phyloP scores from a whole-genome alignment of 805 yeast species.

The Metschnikowia santaceciliae region DNA sequence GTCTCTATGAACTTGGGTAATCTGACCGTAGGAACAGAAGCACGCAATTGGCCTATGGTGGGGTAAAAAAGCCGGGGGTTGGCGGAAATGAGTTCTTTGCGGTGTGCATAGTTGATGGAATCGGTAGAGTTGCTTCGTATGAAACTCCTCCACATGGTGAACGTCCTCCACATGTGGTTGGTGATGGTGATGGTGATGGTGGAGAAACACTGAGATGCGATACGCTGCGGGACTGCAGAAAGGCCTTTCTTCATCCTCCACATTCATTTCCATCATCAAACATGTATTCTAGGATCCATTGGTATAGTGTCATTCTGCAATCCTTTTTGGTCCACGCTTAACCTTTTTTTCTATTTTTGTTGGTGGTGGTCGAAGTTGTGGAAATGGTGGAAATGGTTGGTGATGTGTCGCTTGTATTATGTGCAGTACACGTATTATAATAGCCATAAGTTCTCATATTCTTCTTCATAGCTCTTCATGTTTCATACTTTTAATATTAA shows the following conservation, averaged over 20 bases:
- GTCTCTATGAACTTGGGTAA: slow-evolving; percentile 36
- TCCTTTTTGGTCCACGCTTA: no score
- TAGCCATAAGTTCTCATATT: no score
- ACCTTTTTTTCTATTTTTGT: no score
- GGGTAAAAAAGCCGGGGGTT: slow-evolving; percentile 15
- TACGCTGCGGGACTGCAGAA: no score
- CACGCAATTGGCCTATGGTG: slow-evolving; percentile 6
- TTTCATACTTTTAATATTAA: slow-evolving; percentile 62
- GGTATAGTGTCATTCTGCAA: no score
- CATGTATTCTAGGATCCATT: no score
- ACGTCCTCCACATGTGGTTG: not conserved
- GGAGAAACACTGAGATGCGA: not conserved
- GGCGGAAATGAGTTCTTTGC: slow-evolving; percentile 11
- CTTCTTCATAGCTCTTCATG: slow-evolving; percentile 19
- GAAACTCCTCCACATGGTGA: not conserved
- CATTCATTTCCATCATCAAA: no score
- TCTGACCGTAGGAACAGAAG: slow-evolving; percentile 20
- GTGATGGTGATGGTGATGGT: not conserved
- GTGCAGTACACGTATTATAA: no score
- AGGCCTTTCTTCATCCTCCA: no score
- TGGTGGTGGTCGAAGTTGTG: no score
- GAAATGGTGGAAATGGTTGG: no score
- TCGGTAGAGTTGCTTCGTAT: slow-evolving; percentile 4
- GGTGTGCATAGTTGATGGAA: slow-evolving; percentile 9
- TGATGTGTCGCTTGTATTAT: no score